Percentiles rank a stretch among this genome's conserved stretches.
Evolutionary conservation across 352 stramenopile genomes (phyloP).

Genomic region (Phytophthora citrophthora): DNA sequence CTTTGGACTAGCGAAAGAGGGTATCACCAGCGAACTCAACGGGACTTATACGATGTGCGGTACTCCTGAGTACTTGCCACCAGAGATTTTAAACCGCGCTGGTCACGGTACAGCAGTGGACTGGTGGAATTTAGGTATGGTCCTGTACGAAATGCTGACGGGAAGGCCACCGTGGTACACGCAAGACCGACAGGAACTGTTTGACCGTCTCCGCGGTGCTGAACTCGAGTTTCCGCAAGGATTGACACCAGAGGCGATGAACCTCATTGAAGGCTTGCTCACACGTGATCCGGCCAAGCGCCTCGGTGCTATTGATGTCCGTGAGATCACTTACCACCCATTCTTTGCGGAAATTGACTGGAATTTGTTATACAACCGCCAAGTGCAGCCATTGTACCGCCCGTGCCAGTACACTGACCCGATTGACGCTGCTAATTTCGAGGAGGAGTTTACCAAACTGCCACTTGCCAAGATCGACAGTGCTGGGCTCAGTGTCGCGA

Average conservation of each 20-base stretch:
- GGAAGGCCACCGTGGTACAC: slow-evolving; percentile 82
- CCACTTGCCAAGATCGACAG: slow-evolving; percentile 74
- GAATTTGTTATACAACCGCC: slow-evolving; percentile 78
- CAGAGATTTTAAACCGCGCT: slow-evolving; percentile 81
- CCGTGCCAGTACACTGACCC: slow-evolving; percentile 86
- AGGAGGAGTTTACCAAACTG: slow-evolving; percentile 86
- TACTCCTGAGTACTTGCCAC: slow-evolving; percentile 86
- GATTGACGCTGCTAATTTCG: slow-evolving; percentile 85
- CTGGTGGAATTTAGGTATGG: slow-evolving; percentile 87
- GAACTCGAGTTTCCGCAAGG: slow-evolving; percentile 79
- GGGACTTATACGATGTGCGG: slow-evolving; percentile 88
- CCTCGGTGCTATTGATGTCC: slow-evolving; percentile 85
- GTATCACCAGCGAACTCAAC: slow-evolving; percentile 72
- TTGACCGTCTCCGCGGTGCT: slow-evolving; percentile 66
- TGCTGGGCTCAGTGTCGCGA: slow-evolving; percentile 66
- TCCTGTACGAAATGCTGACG: slow-evolving; percentile 87
- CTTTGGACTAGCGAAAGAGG: slow-evolving; percentile 83
- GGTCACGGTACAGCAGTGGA: slow-evolving; percentile 85
- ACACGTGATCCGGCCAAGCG: slow-evolving; percentile 92
- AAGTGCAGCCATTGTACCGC: slow-evolving; percentile 81
- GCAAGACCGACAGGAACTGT: slow-evolving; percentile 79
- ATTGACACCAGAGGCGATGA: slow-evolving; percentile 70
- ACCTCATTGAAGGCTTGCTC: slow-evolving; percentile 88
- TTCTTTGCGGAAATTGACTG: slow-evolving; percentile 88
- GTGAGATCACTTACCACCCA: slow-evolving; percentile 83